Percentiles rank a stretch among this genome's conserved stretches.
phyloP scores from a whole-genome alignment of 192 early-diverging fungal genomes.

The Paraglomus brasilianum region DNA sequence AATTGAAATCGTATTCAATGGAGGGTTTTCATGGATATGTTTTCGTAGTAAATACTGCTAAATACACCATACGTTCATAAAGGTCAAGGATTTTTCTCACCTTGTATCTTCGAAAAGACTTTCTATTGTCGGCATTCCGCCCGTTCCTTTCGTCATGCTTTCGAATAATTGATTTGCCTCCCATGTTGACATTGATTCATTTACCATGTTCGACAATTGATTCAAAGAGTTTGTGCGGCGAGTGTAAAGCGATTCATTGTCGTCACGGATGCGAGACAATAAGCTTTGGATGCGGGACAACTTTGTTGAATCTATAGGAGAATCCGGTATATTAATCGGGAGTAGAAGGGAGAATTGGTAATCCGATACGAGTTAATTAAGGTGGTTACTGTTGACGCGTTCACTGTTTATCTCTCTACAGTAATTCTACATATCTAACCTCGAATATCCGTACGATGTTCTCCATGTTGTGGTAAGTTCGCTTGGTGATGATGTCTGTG shows the following conservation, averaged over 20 bases:
- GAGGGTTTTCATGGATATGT: not conserved
- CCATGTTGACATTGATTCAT: constrained; percentile 3
- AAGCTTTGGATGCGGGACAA: constrained; percentile 16
- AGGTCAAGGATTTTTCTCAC: not conserved
- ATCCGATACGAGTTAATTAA: too few species aligned
- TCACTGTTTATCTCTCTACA: too few species aligned
- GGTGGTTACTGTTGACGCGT: too few species aligned
- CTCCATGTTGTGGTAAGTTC: not conserved
- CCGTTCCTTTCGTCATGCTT: not conserved
- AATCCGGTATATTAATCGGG: too few species aligned
- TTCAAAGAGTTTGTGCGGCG: not conserved
- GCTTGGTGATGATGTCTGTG: constrained; percentile 5
- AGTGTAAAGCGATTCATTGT: constrained; percentile 12
- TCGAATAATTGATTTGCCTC: constrained; percentile 27
- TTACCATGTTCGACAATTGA: not conserved
- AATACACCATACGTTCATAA: not conserved
- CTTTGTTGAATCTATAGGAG: constrained; percentile 6
- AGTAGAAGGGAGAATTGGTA: too few species aligned
- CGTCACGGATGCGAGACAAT: constrained; percentile 24
- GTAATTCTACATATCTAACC: too few species aligned
- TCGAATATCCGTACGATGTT: not conserved
- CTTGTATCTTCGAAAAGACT: constrained; percentile 26
- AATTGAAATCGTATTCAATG: not conserved
- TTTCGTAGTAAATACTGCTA: not conserved
- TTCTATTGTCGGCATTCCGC: not conserved